Evolutionary conservation across 108 stramenopile species (phyloP).

Genomic region (Nitzschia inconspicua): DNA sequence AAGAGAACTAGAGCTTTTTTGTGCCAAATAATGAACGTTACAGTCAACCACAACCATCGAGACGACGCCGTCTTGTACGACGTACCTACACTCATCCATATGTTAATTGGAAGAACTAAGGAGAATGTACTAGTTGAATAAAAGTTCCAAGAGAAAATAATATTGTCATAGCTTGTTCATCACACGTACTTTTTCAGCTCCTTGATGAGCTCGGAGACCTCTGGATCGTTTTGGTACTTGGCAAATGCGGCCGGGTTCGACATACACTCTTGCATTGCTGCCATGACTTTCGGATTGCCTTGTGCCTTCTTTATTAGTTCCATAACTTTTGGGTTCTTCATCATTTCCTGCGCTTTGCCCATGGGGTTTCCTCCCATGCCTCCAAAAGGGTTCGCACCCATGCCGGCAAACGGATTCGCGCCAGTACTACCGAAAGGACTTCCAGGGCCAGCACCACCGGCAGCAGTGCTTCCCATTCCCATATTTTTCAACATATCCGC

Average conservation of each 20-base stretch:
- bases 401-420: conserved; percentile 29
- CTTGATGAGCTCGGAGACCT: conserved; percentile 60
- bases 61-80: too few relatives aligned
- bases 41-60: too few relatives aligned
- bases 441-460: conserved; percentile 5
- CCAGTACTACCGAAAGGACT: conserved; percentile 33
- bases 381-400: conserved; percentile 30
- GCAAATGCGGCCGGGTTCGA: conserved; percentile 74
- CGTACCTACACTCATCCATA: too few relatives aligned
- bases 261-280: conserved; percentile 83
- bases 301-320: conserved; percentile 75
- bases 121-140: too few relatives aligned
- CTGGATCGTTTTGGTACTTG: conserved; percentile 83
- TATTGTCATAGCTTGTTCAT: not conserved
- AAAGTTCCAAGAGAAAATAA: too few relatives aligned
- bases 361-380: conserved; percentile 43
- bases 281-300: conserved; percentile 59
- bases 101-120: too few relatives aligned
- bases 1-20: conserved; percentile 60
- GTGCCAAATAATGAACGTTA: too few relatives aligned
- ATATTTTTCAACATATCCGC: conserved; percentile 75
- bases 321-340: conserved; percentile 78
- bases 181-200: conserved; percentile 66
- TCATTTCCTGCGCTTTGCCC: conserved; percentile 72
- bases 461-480: conserved; percentile 42